A percentile compares a stretch with the other conserved stretches of the same genome.
Conservation (phyloP, 305 asterid species). For the Fraxinus sp. region DNA sequence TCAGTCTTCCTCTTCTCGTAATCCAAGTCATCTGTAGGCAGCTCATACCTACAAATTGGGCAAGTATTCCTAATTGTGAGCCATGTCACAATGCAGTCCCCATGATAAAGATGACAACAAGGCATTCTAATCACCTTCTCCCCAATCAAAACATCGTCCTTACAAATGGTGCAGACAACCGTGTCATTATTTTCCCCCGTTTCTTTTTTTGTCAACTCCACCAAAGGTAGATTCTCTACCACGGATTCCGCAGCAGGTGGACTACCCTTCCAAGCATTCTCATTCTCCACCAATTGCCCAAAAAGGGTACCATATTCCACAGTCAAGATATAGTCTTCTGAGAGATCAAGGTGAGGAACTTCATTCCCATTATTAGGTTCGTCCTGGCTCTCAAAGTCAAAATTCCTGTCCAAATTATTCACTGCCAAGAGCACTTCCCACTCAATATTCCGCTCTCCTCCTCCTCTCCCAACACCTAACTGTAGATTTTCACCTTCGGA, state of each 20-base stretch:
- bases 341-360: slow-evolving; percentile 26
- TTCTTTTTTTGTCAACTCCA: slow-evolving; percentile 49
- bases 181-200: slow-evolving; percentile 29
- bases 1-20: slow-evolving; percentile 59
- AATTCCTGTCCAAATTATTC: slow-evolving; percentile 51
- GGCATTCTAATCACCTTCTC: slow-evolving; percentile 65
- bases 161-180: slow-evolving; percentile 77
- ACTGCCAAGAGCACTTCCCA: slow-evolving; percentile 83
- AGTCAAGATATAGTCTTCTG: slow-evolving; percentile 48
- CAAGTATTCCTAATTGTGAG: slow-evolving; percentile 69
- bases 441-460: slow-evolving; percentile 38
- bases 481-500: slow-evolving; percentile 33
- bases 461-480: slow-evolving; percentile 38
- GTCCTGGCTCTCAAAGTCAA: slow-evolving; percentile 44
- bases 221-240: slow-evolving; percentile 55
- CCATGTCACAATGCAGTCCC: slow-evolving; percentile 83
- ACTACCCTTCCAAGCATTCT: slow-evolving; percentile 55
- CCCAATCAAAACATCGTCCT: slow-evolving; percentile 57
- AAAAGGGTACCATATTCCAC: slow-evolving; percentile 53
- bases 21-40: slow-evolving; percentile 83
- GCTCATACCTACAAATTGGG: slow-evolving; percentile 81
- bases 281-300: slow-evolving; percentile 68
- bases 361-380: slow-evolving; percentile 30
- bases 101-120: slow-evolving; percentile 70
- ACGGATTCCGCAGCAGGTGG: slow-evolving; percentile 78